These are phyloP conservation scores for Annulohypoxylon nitens DNA, from an alignment of 495 filamentous ascomycete species.

Conservation along the genomic window DNA sequence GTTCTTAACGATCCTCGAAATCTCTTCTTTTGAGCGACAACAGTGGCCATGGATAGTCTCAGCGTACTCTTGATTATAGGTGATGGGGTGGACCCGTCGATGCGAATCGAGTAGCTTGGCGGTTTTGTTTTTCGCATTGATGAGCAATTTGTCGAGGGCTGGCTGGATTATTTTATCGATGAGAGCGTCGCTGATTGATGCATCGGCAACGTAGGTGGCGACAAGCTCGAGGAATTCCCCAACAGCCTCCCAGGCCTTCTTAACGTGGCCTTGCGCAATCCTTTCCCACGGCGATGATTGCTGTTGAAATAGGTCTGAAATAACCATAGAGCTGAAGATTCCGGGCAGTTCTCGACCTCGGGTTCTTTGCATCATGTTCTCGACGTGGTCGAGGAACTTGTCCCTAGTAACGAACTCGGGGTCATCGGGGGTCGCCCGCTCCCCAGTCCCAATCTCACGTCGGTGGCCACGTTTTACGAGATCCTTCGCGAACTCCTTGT, in stretches of 20 bases:
- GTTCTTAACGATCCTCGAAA: background rate
- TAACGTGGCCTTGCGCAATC: conserved; percentile 47
- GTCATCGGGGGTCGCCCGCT: conserved; percentile 15
- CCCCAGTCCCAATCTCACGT: conserved; percentile 50
- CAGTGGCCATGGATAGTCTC: conserved; percentile 55
- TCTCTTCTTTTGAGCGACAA: conserved; percentile 21
- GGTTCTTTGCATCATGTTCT: conserved; percentile 48
- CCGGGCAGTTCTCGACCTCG: conserved; percentile 62
- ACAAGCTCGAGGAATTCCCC: conserved; percentile 49
- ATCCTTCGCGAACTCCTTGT: conserved; percentile 66
- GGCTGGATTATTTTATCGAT: conserved; percentile 51
- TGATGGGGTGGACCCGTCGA: conserved; percentile 61
- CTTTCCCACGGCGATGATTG: conserved; percentile 59
- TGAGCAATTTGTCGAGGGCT: conserved; percentile 46
- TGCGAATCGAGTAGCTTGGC: conserved; percentile 54
- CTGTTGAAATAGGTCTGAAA: conserved; percentile 59
- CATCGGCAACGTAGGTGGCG: conserved; percentile 49
- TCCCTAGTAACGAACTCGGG: conserved; percentile 37
- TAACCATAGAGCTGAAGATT: conserved; percentile 60
- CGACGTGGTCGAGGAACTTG: conserved; percentile 49
- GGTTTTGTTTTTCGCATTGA: conserved; percentile 47
- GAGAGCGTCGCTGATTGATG: conserved; percentile 47
- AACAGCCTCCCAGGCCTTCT: conserved; percentile 48
- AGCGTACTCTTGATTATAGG: conserved; percentile 69
- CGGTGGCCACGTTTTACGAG: conserved; percentile 63